Evolutionary conservation across 2,329 filamentous ascomycete species (phyloP), one percentile per base, ranked within the genome.

Genomic region (Tothia fuscella): DNA sequence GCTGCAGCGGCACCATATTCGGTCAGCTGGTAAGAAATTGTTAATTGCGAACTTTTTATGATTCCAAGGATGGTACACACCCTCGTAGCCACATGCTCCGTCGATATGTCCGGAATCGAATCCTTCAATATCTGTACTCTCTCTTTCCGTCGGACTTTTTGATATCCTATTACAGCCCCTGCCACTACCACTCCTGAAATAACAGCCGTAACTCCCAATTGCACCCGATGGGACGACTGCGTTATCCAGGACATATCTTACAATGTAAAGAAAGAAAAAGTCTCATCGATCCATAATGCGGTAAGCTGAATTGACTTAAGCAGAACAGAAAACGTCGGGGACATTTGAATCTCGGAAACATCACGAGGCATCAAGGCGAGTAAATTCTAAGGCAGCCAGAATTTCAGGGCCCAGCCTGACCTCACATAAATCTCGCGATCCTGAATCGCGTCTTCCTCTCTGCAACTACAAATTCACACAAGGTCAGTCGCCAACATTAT

Each of bases 161-260:
- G 74, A 41, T 35, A 33, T 19, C 22, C 33, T 4, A 45, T 20
- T 3, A 43, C 19, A n/a, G 33, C 33, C 13, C 28, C 37, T 19
- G 62, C 66, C 20, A 70, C 66, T 5, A 71, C 53, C 6, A 63
- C 61, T 9, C 64, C 64, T 4, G 68, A 70, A 7, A 69, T 57
- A 17, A 84, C 65, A 2, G 84, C 84, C 0, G 83, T 86, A 3
- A 79, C 74, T 14, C 77, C 72, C 26, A 91, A 65, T 57, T 87
- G 83, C 31, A 66, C 59, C 51, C 63, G 59, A 53, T 68, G 68
- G 30, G 64, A 68, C n/a, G 29, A 59, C 56, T 4, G 61, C 35
- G 28, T 37, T 16, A 25, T 25, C 35, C 35, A 16, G 13, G 22
- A n/a, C n/a, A 21, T 26, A n/a, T 17, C 28, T 2, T 26, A 26